Evolutionary conservation across 257 asterid genomes (phyloP).

Genomic region (Coffea eugenioides): DNA sequence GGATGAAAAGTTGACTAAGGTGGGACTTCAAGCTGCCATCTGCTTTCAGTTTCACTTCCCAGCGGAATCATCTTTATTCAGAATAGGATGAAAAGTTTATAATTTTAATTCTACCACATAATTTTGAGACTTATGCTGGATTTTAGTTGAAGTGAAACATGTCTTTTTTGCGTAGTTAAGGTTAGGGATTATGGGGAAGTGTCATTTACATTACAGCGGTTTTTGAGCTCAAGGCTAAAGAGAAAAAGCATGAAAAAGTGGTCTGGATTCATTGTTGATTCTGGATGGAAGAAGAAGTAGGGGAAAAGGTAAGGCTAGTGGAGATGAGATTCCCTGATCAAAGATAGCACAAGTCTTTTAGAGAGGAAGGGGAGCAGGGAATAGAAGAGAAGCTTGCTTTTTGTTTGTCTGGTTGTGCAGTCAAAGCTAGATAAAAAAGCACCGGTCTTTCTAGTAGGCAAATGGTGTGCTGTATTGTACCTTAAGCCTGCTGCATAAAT

Average conservation of each 20-base stretch:
- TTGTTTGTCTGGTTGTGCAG: conserved; percentile 54
- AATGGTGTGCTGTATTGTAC: conserved; percentile 54
- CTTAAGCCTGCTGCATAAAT: conserved; percentile 46
- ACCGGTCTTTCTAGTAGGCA: conserved; percentile 42
- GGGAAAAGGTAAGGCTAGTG: conserved; percentile 52
- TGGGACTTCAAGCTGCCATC: neutral
- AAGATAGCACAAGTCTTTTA: conserved; percentile 24
- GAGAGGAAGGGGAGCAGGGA: neutral
- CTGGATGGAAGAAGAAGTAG: conserved; percentile 50
- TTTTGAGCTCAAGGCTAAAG: conserved; percentile 28
- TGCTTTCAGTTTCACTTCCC: neutral
- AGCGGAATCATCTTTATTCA: neutral
- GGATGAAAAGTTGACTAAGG: too few species aligned
- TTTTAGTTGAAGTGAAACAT: neutral
- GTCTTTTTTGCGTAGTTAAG: neutral
- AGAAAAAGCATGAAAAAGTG: conserved; percentile 56
- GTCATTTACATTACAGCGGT: conserved; percentile 47
- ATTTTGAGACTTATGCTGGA: neutral
- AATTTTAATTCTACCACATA: neutral
- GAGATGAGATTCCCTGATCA: conserved; percentile 64
- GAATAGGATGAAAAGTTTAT: neutral
- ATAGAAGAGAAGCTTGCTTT: conserved; percentile 57
- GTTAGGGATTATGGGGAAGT: conserved; percentile 8
- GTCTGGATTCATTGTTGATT: conserved; percentile 34
- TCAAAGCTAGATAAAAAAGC: conserved; percentile 39